These are phyloP conservation scores for Pseudevernia furfuracea DNA, from an alignment of 495 filamentous ascomycete species.

Conservation along the genomic window DNA sequence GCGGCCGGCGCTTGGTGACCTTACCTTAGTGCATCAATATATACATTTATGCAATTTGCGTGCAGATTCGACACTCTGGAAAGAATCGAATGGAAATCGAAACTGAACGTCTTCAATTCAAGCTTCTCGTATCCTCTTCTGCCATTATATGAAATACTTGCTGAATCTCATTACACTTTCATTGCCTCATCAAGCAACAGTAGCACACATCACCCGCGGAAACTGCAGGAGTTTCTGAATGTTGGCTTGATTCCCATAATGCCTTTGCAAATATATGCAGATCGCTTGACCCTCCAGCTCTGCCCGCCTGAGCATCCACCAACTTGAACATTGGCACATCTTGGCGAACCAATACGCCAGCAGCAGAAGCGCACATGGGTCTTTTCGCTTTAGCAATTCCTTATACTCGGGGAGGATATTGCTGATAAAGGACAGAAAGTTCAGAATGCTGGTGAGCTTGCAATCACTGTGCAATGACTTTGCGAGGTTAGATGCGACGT, in stretches of 20 bases:
- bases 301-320: conserved; percentile 40
- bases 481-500: conserved; percentile 34
- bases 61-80: no score
- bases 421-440: conserved; percentile 27
- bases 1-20: no score
- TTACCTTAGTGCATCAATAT: no score
- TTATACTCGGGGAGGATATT: conserved; percentile 30
- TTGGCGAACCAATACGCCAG: conserved; percentile 43
- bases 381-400: conserved; percentile 31
- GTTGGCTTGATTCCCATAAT: conserved; percentile 25
- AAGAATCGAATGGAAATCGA: no score
- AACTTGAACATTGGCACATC: conserved; percentile 31
- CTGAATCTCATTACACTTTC: neutral
- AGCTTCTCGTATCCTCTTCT: neutral
- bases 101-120: no score
- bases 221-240: conserved; percentile 19
- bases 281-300: conserved; percentile 41
- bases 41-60: no score
- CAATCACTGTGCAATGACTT: conserved; percentile 28
- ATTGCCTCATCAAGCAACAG: neutral
- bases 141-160: neutral
- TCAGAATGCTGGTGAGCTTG: conserved; percentile 28
- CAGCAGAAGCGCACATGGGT: conserved; percentile 39
- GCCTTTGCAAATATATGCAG: conserved; percentile 34
- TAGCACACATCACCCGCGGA: neutral